These are phyloP conservation scores for Citrus reticulata DNA, from an alignment of 345 rosid genomes.

Conservation along the genomic window DNA sequence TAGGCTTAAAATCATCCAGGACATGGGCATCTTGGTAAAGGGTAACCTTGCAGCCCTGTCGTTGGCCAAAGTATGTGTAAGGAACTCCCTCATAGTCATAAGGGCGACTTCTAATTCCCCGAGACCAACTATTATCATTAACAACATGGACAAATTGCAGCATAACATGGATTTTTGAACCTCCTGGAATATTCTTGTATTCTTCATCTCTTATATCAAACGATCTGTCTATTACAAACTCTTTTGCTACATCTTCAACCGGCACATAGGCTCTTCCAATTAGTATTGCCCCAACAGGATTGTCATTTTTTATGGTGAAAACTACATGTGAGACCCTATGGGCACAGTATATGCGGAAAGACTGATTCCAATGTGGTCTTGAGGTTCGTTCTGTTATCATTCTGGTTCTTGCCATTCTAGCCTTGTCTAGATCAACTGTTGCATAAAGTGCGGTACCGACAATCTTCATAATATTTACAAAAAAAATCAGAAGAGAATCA, in stretches of 20 bases:
- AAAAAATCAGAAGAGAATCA: not conserved
- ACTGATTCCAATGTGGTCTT: slow-evolving; percentile 49
- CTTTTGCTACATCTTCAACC: slow-evolving; percentile 39
- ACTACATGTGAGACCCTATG: slow-evolving; percentile 50
- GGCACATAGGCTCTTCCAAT: slow-evolving; percentile 79
- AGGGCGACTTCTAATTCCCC: slow-evolving; percentile 36
- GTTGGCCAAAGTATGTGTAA: slow-evolving; percentile 48
- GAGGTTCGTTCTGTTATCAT: slow-evolving; percentile 25
- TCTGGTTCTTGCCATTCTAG: slow-evolving; percentile 67
- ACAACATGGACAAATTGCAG: slow-evolving; percentile 36
- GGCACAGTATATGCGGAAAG: slow-evolving; percentile 60
- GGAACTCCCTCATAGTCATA: slow-evolving; percentile 48
- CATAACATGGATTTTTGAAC: slow-evolving; percentile 41
- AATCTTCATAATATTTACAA: slow-evolving; percentile 17
- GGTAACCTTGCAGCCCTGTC: slow-evolving; percentile 61
- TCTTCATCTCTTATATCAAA: slow-evolving; percentile 42
- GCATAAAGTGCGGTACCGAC: slow-evolving; percentile 52
- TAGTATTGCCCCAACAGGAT: slow-evolving; percentile 49
- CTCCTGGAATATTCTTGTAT: slow-evolving; percentile 34
- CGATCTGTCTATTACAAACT: slow-evolving; percentile 31
- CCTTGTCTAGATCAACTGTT: slow-evolving; percentile 66
- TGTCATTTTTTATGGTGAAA: slow-evolving; percentile 57
- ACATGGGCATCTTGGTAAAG: slow-evolving; percentile 87
- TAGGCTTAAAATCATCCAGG: slow-evolving; percentile 20
- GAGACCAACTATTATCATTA: slow-evolving; percentile 46